Evolutionary conservation across 2,329 filamentous ascomycete species (phyloP).

Genomic region (Stachybotrys chlorohalonatus): DNA sequence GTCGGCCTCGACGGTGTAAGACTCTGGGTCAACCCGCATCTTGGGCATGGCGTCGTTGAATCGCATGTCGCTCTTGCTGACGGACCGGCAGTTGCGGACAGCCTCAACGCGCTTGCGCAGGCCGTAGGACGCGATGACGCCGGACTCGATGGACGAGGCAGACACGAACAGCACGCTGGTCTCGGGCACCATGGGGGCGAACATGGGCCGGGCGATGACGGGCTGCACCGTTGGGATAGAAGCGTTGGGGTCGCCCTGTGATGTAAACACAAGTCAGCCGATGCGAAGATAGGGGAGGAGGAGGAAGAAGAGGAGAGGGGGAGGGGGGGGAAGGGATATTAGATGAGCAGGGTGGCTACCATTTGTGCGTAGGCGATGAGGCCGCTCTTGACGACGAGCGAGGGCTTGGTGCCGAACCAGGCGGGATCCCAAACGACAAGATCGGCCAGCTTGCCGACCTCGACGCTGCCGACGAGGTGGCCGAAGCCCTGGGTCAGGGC

Average conservation of each 20-base stretch:
- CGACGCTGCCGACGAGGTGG: slow-evolving; percentile 77
- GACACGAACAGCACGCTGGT: slow-evolving; percentile 81
- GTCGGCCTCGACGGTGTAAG: slow-evolving; percentile 80
- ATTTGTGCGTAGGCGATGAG: slow-evolving; percentile 78
- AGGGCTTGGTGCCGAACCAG: slow-evolving; percentile 82
- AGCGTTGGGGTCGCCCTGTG: slow-evolving; percentile 67
- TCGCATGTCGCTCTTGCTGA: slow-evolving; percentile 84
- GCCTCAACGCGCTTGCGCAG: slow-evolving; percentile 73
- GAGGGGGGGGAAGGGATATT: not conserved
- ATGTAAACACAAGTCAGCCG: slow-evolving; percentile 1
- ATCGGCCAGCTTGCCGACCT: slow-evolving; percentile 85
- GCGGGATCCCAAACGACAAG: slow-evolving; percentile 78
- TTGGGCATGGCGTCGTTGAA: slow-evolving; percentile 74
- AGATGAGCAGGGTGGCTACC: slow-evolving; percentile 38
- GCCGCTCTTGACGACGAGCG: slow-evolving; percentile 74
- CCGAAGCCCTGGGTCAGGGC: slow-evolving; percentile 84
- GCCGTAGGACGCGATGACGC: slow-evolving; percentile 60
- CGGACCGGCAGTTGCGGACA: slow-evolving; percentile 63
- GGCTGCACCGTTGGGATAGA: slow-evolving; percentile 86
- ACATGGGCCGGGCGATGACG: slow-evolving; percentile 78
- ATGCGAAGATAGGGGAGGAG: too few species aligned
- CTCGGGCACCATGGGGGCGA: slow-evolving; percentile 61
- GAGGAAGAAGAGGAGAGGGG: not conserved
- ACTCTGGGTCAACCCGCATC: slow-evolving; percentile 90
- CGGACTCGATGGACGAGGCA: slow-evolving; percentile 56